Conservation (phyloP, 495 filamentous ascomycete genomes). For the Oleoguttula mirabilis region DNA sequence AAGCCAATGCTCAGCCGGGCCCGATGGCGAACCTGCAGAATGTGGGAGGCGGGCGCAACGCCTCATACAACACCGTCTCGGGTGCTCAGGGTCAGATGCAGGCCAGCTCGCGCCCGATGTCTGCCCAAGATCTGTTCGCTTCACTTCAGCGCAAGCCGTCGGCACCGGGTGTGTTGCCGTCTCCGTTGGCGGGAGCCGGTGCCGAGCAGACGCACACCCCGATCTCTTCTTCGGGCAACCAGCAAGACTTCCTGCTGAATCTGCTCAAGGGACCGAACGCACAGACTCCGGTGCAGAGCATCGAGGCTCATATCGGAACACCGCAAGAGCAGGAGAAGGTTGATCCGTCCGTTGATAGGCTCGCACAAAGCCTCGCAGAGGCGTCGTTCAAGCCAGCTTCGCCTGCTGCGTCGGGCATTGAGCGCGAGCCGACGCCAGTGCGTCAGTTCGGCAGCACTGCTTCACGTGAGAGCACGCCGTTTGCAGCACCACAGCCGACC, state of each 20-base stretch:
- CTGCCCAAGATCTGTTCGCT: slow-evolving; percentile 52
- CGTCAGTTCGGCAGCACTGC: slow-evolving; percentile 32
- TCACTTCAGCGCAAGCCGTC: slow-evolving; percentile 38
- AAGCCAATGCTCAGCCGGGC: neutral
- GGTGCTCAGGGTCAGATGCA: slow-evolving; percentile 4
- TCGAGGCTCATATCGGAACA: slow-evolving; percentile 1
- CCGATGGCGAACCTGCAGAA: slow-evolving; percentile 26
- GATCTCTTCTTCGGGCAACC: slow-evolving; percentile 34
- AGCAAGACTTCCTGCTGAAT: slow-evolving; percentile 54
- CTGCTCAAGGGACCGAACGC: slow-evolving; percentile 44
- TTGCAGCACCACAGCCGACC: slow-evolving; percentile 33
- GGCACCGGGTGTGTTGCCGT: slow-evolving; percentile 23
- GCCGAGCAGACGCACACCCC: slow-evolving; percentile 16
- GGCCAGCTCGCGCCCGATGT: slow-evolving; percentile 43
- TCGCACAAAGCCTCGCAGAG: slow-evolving; percentile 7
- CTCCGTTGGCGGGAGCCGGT: slow-evolving; percentile 20
- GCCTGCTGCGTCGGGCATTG: no score
- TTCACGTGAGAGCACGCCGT: slow-evolving; percentile 16
- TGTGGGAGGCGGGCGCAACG: slow-evolving; percentile 12
- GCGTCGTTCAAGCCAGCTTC: neutral
- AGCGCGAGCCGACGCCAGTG: slow-evolving; percentile 26
- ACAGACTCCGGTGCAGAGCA: slow-evolving; percentile 1
- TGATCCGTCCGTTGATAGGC: no score
- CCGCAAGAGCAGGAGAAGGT: slow-evolving; percentile 1
- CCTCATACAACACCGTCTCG: neutral